Evolutionary conservation across 129 eudicot species (phyloP), one percentile per base, ranked within the genome.

Genomic region (Pulicaria dysenterica): DNA sequence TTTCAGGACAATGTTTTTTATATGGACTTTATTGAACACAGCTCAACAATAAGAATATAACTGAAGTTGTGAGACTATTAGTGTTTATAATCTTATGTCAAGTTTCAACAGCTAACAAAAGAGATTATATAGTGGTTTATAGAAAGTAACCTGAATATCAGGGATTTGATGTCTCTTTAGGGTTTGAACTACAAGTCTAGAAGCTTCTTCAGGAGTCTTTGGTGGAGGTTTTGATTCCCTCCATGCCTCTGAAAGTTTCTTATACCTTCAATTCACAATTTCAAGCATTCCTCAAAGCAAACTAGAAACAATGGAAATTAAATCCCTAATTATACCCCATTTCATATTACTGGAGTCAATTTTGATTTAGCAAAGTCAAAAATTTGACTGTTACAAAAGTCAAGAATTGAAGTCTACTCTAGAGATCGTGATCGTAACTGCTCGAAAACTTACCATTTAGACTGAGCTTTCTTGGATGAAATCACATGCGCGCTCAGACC

Each of bases 181-280:
- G 73, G 89, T 85, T 73, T 42, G 84, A 54, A 85, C 73, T n/a
- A 89, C 68, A 41, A 92, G 96, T 67, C 91, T 85, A 3, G 98
- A 78, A 72, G 95, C 91, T 50, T 89, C 96, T 81, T 92, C 90
- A 9, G 95, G 84, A 53, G 89, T 76, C 62, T 53, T 83, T 40
- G 95, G 90, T 50, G 96, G 97, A 31, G 94, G 91, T 58, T 87
- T 89, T 43, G 89, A 73, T 62, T 92, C 94, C 73, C 87, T 81
- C 96, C 96, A 92, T 61, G 91, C 87, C 17, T 68, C 82, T 4
- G 90, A 82, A 47, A 89, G 81, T 76, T 87, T 87, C 79, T 40
- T 83, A 80, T 84, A 92, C 97, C 97, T 92, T 73, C 54, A 34
- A n/a, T 75, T 16, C 24, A 62, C 16, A 48, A 13, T 5, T 11